Base-by-base conservation (phyloP, 768 basidiomycete genomes). In the Naganishia vishniacii region DNA sequence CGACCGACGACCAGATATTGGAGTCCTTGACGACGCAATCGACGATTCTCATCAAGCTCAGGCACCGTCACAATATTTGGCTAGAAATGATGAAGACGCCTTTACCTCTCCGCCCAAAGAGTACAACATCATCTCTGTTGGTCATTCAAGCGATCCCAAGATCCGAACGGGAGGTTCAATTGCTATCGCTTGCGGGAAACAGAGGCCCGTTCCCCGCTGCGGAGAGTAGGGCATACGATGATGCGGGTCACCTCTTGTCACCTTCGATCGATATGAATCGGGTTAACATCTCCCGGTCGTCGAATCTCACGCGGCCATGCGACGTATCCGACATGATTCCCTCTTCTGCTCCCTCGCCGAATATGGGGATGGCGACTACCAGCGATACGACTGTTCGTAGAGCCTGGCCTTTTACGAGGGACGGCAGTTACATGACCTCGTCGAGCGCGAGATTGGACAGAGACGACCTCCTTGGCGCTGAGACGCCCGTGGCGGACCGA, bases 131-230 rank as follows among this genome's bases (percentile, higher is more conserved):
- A 8, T 29, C 25, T 31, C 71, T 68, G 25, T 56, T 67, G 11
- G 66, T 75, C 58, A 70, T 75, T 60, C 73, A 71, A 12, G 70
- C 71, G 1, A 68, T 68, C 2, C 74, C 74, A 15, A 62, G 68
- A 41, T 67, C 68, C 12, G 46, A 53, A 1, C 41, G 62, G 41
- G 49, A 59, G n/a, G 48, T 44, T 9, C 62, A 59, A 40, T 25
- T 48, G 12, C 32, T 45, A 15, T 15, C 46, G 3, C 46, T n/a
- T 18, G 58, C 45, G 15, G 20, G 28, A 31, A 4, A 40, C 16
- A 18, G 13, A 8, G 16, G 11, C 5, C 13, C 34, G 23, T 28
- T 29, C 20, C 13, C 31, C 8, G 7, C 23, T 12, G 18, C 16
- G 3, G 23, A 34, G 31, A 20, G 26, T 18, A 16, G 20, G 29